Percentiles rank a stretch among this genome's conserved stretches.
These are phyloP conservation scores for Fusarium robinianum DNA, from an alignment of 2,329 filamentous ascomycete genomes.

Conservation along the genomic window DNA sequence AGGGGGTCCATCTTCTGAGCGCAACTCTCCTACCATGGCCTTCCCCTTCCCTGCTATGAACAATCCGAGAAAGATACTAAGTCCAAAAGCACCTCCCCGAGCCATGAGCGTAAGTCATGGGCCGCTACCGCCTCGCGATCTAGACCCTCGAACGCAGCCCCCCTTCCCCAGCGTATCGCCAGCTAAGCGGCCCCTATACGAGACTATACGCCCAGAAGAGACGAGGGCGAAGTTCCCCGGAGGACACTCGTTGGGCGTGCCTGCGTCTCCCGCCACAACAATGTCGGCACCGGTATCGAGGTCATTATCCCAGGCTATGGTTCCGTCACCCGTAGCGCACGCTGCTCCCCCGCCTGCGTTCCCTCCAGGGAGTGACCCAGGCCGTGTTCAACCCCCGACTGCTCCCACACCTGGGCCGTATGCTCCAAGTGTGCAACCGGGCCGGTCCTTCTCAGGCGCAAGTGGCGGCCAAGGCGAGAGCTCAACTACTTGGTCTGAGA, in stretches of 20 bases:
- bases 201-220: constrained; percentile 36
- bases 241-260: constrained; percentile 34
- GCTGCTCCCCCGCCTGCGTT: constrained; percentile 32
- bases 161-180: constrained; percentile 33
- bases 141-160: constrained; percentile 30
- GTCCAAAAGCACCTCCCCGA: constrained; percentile 40
- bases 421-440: constrained; percentile 26
- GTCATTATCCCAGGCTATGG: constrained; percentile 44
- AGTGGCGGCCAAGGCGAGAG: constrained; percentile 31
- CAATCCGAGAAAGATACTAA: constrained; percentile 38
- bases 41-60: constrained; percentile 41
- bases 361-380: constrained; percentile 26
- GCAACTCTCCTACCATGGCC: constrained; percentile 38
- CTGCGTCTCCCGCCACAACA: constrained; percentile 26
- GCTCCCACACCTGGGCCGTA: constrained; percentile 28
- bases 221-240: constrained; percentile 32
- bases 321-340: constrained; percentile 34
- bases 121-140: constrained; percentile 25
- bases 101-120: constrained; percentile 38
- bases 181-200: constrained; percentile 42
- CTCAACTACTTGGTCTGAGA: constrained; percentile 40
- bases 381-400: constrained; percentile 21
- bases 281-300: constrained; percentile 39
- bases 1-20: constrained; percentile 40
- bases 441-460: constrained; percentile 29